phyloP scores from a whole-genome alignment of 371 early-diverging fungal genomes.

The Mucor ambiguus region DNA sequence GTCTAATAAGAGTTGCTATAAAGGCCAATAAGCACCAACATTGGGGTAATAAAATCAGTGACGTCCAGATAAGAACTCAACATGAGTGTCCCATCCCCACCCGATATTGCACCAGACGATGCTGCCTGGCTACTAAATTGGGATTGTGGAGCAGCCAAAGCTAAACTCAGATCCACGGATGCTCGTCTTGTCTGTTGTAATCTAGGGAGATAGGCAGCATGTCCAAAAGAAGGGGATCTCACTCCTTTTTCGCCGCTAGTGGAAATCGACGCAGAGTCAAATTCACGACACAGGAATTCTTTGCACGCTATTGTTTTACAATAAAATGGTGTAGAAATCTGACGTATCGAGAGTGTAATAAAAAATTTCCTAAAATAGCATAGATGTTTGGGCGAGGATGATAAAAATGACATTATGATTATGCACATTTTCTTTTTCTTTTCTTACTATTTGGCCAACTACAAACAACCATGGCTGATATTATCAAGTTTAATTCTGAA shows the following conservation, averaged over 20 bases:
- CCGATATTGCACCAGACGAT: background rate
- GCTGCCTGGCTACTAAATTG: conserved; percentile 1
- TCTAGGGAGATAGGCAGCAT: background rate
- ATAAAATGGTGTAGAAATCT: conserved; percentile 1
- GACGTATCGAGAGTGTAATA: conserved; percentile 13
- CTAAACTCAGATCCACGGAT: conserved; percentile 3
- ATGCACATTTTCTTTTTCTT: background rate
- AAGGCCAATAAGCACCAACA: conserved; percentile 2
- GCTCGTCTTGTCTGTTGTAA: background rate
- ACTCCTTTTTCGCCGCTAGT: background rate
- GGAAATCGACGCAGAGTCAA: background rate
- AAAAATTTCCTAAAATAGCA: conserved; percentile 3
- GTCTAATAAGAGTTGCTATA: background rate
- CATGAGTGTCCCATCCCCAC: background rate
- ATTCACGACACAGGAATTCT: background rate
- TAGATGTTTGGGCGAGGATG: background rate
- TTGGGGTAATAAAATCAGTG: background rate
- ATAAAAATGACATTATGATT: background rate
- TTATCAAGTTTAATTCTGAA: conserved; percentile 13
- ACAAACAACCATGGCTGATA: conserved; percentile 9
- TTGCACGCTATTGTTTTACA: background rate
- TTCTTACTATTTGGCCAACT: background rate
- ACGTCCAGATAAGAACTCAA: background rate
- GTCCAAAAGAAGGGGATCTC: background rate
- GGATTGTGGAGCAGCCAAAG: background rate